A percentile compares a stretch with the other conserved stretches of the same genome.
phyloP scores from a whole-genome alignment of 2,329 filamentous ascomycete genomes.

The Ceratocystis cacaofunesta region DNA sequence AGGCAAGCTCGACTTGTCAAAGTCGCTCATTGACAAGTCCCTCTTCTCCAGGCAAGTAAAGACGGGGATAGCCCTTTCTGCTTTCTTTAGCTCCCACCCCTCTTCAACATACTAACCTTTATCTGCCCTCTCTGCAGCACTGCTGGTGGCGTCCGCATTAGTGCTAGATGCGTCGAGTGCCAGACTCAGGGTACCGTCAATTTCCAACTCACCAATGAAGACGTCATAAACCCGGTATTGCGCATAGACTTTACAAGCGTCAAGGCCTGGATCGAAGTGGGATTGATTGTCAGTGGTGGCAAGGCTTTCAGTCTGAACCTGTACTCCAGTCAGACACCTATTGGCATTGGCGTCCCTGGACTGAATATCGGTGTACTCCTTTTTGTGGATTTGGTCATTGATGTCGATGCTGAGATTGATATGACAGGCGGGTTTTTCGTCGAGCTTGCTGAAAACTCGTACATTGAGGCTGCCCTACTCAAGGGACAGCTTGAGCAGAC shows the following conservation, averaged over 20 bases:
- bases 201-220: conserved; percentile 29
- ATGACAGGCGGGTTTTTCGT: conserved; percentile 38
- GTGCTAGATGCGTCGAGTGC: conserved; percentile 32
- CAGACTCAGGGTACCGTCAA: conserved; percentile 36
- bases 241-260: conserved; percentile 34
- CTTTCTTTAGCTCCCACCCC: background rate
- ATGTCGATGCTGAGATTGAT: conserved; percentile 33
- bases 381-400: conserved; percentile 37
- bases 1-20: conserved; percentile 15
- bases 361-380: conserved; percentile 34
- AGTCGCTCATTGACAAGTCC: background rate
- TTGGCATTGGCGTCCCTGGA: conserved; percentile 30
- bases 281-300: conserved; percentile 30
- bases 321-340: conserved; percentile 30
- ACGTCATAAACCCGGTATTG: conserved; percentile 28
- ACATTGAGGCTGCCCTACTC: conserved; percentile 28
- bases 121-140: conserved; percentile 10
- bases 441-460: conserved; percentile 31
- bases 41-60: conserved; percentile 1
- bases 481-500: conserved; percentile 32
- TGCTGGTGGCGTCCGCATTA: conserved; percentile 19
- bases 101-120: background rate
- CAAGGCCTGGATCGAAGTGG: conserved; percentile 37
- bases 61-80: background rate
- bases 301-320: conserved; percentile 38